A percentile compares a stretch with the other conserved stretches of the same genome.
Evolutionary conservation across 148 eudicot species (phyloP).

Genomic region (Persicaria tinctoria): DNA sequence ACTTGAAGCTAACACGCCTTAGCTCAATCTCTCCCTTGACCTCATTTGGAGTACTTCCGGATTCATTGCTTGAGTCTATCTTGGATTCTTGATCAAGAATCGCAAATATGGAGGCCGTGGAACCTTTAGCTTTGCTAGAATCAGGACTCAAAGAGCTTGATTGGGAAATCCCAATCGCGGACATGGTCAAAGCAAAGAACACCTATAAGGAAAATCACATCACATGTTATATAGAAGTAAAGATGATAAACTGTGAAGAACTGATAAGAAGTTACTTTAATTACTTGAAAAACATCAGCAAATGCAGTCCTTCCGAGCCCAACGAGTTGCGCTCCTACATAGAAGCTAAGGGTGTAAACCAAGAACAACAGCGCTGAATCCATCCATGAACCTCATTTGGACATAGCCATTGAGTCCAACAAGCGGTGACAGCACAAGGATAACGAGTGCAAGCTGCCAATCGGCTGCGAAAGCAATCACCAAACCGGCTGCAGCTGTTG

Average conservation of each 20-base stretch:
- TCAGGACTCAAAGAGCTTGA: slow-evolving; percentile 46
- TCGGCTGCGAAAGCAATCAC: slow-evolving; percentile 58
- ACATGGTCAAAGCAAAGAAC: slow-evolving; percentile 57
- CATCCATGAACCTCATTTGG: slow-evolving; percentile 55
- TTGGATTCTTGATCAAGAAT: slow-evolving; percentile 66
- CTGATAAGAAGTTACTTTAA: slow-evolving; percentile 17
- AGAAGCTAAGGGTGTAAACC: slow-evolving; percentile 41
- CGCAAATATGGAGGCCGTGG: slow-evolving; percentile 47
- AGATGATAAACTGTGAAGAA: too few relatives aligned
- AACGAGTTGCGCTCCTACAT: slow-evolving; percentile 53
- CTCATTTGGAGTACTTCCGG: slow-evolving; percentile 38
- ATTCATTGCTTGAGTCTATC: slow-evolving; percentile 55
- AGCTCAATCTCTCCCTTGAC: slow-evolving; percentile 62
- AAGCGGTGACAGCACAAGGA: slow-evolving; percentile 59
- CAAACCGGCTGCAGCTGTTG: slow-evolving; percentile 54
- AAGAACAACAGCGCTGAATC: slow-evolving; percentile 46
- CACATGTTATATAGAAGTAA: background rate
- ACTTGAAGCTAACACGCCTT: slow-evolving; percentile 46
- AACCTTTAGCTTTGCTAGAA: slow-evolving; percentile 45
- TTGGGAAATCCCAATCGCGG: slow-evolving; percentile 40
- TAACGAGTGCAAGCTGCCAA: slow-evolving; percentile 66
- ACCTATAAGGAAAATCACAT: slow-evolving; percentile 25
- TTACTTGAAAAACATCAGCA: slow-evolving; percentile 44
- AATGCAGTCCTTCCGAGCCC: slow-evolving; percentile 40
- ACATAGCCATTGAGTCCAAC: slow-evolving; percentile 47